Evolutionary conservation across 2,329 filamentous ascomycete species (phyloP), one percentile per base, ranked within the genome.

Genomic region (Neopestalotiopsis clavispora): DNA sequence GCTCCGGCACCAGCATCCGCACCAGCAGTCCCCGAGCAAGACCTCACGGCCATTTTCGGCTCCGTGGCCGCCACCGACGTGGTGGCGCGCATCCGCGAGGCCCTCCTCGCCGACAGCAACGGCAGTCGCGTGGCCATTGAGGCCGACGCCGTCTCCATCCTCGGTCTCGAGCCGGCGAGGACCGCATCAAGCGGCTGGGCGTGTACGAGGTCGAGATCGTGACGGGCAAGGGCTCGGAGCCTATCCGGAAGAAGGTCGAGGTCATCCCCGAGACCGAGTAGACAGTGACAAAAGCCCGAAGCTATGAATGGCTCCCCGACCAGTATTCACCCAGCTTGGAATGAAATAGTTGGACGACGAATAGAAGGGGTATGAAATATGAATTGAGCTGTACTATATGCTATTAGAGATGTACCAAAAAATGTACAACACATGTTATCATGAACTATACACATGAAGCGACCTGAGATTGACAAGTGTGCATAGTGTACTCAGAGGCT

Each of bases 131-230:
- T 83, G 3, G 72, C 74, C 20, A 74, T 84, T n/a, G 79, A 79
- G 60, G 72, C 75, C 9, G 76, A 78, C 20, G 73, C 77, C 63
- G 74, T 85, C 59, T 70, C 67, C 14, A 79, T 84, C 65, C 1
- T 74, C 5, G 78, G 79, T 28, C 71, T 78, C 14, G 76, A 74
- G 74, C 74, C 14, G 76, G 75, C 40, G 76, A 75, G 64, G 80
- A 83, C 72, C 78, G 81, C 66, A 76, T 84, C 73, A 83, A 83
- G 76, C 71, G 74, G 28, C 75, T 84, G 20, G 83, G 83, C 40
- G 75, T 74, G 38, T 84, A 78, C 73, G 77, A 82, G 69, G 74
- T 84, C 1, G 74, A 79, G 42, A 80, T 84, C 67, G 66, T 72
- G 14, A 68, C 78, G 14, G 78, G 75, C 4, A 75, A 70, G 20